These are phyloP conservation scores for Coemansia sp. DNA, from an alignment of 192 early-diverging fungal genomes.

Conservation along the genomic window DNA sequence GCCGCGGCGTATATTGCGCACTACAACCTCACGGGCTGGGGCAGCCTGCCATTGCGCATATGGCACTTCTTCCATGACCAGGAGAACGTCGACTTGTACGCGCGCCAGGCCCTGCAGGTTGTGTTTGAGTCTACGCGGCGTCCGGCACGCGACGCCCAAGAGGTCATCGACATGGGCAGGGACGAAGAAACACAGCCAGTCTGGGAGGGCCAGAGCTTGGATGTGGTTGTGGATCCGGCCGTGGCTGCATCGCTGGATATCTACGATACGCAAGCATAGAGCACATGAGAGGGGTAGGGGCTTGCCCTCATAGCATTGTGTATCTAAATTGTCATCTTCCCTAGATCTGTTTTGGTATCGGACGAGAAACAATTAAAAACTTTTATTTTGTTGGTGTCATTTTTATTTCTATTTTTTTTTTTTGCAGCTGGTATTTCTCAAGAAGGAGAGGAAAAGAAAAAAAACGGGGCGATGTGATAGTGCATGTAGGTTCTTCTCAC, in stretches of 20 bases:
- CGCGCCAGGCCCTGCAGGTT: slow-evolving; percentile 54
- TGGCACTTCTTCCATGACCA: slow-evolving; percentile 60
- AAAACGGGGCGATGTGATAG: not conserved
- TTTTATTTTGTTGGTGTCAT: too few species aligned
- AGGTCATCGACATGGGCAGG: slow-evolving; percentile 42
- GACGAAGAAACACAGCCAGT: slow-evolving; percentile 34
- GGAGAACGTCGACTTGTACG: slow-evolving; percentile 53
- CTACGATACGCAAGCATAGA: slow-evolving; percentile 43
- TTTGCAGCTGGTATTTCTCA: not conserved
- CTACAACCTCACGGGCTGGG: slow-evolving; percentile 49
- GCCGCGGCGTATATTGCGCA: slow-evolving; percentile 51
- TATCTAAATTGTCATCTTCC: not conserved
- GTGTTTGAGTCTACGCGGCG: slow-evolving; percentile 49
- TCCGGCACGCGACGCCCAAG: slow-evolving; percentile 21
- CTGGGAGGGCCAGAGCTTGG: slow-evolving; percentile 45
- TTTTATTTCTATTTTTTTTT: too few species aligned
- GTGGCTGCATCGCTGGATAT: slow-evolving; percentile 35
- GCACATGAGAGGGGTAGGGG: not conserved
- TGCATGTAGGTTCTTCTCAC: not conserved
- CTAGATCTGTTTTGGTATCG: not conserved
- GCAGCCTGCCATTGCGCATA: slow-evolving; percentile 40
- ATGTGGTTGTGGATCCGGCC: slow-evolving; percentile 35
- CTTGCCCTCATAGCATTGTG: not conserved
- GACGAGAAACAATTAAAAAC: not conserved
- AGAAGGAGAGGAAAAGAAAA: not conserved